Base-by-base conservation (phyloP, 176 grass and related monocot genomes). In the Thinopyrum elongatum region DNA sequence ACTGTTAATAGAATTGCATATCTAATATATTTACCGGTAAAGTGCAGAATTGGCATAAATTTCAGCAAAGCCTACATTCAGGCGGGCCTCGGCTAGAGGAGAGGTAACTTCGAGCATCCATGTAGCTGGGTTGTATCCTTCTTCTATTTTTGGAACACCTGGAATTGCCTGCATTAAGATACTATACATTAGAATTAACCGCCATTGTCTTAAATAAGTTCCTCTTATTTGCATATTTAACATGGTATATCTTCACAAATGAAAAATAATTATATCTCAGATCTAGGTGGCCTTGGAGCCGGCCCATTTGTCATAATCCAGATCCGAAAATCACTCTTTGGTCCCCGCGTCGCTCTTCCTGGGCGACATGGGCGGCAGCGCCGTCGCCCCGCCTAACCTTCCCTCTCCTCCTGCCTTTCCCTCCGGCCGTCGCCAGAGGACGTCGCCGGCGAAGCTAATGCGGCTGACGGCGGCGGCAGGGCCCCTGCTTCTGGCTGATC, bases 51-150 rank as follows among this genome's bases (percentile, higher is more conserved):
- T 65, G 47, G 87, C 87, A 86, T 86, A 95, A 83, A 92, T 75
- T 65, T 95, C 90, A 86, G 87, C 85, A 84, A 92, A 95, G 19
- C 92, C 88, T 60, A 95, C 2, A 21, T 88, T 82, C 72, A 95
- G 16, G 42, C 81, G 63, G 76, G 90, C 74, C 63, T 92, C 90
- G 51, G 84, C 79, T 76, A 74, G 41, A 68, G 88, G 17, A 59
- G 88, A 70, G 64, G 79, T 95, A 83, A 95, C 81, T 76, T 95
- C 93, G 23, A 95, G 82, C 90, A 95, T 92, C 93, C 93, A 95
- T 44, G 93, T 95, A 73, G 90, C 93, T 61, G 93, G 93, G 57
- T 95, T 95, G 63, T 90, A 82, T 30, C 88, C 93, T 57, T 87
- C 87, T 76, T 83, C 71, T 66, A 95, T 95, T 83, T 88, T 90